Evolutionary conservation across 352 stramenopile genomes (phyloP).

Genomic region (Elongisporangium senticosum): DNA sequence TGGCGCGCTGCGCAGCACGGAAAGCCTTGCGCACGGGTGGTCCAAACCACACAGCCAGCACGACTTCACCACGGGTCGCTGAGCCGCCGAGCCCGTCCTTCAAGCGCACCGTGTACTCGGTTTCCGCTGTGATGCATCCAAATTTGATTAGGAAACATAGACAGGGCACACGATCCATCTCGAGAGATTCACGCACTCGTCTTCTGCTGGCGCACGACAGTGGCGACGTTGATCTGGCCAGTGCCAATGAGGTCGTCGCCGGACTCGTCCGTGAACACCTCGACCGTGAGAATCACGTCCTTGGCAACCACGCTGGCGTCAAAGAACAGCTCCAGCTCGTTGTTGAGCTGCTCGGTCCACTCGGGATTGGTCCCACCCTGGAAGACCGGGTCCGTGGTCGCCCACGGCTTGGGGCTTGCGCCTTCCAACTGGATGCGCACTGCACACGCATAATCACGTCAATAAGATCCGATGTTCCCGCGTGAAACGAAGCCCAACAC

Average conservation of each 20-base stretch:
- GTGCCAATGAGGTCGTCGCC: slow-evolving; percentile 69
- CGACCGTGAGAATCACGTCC: slow-evolving; percentile 42
- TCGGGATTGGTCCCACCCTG: slow-evolving; percentile 54
- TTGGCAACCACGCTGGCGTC: slow-evolving; percentile 51
- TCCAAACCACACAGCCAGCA: slow-evolving; percentile 65
- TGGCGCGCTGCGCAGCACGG: slow-evolving; percentile 59
- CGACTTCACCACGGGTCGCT: slow-evolving; percentile 52
- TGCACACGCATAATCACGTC: slow-evolving; percentile 10
- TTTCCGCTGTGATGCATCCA: slow-evolving; percentile 9
- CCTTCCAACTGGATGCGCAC: slow-evolving; percentile 68
- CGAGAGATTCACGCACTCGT: slow-evolving; percentile 9
- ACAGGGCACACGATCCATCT: not conserved
- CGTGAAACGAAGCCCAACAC: not conserved
- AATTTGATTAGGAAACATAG: not conserved
- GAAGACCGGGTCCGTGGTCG: slow-evolving; percentile 59
- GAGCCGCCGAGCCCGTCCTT: slow-evolving; percentile 33
- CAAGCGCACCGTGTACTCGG: slow-evolving; percentile 42
- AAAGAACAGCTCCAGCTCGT: slow-evolving; percentile 81
- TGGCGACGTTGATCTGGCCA: slow-evolving; percentile 45
- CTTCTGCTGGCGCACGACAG: slow-evolving; percentile 35
- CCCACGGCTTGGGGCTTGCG: slow-evolving; percentile 52
- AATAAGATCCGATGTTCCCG: slow-evolving; percentile 1
- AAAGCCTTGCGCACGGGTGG: slow-evolving; percentile 75
- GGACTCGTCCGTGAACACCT: slow-evolving; percentile 71
- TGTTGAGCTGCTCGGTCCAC: slow-evolving; percentile 65